Evolutionary conservation across 2,329 filamentous ascomycete species (phyloP).

Genomic region (Colletotrichum chlorophyti): DNA sequence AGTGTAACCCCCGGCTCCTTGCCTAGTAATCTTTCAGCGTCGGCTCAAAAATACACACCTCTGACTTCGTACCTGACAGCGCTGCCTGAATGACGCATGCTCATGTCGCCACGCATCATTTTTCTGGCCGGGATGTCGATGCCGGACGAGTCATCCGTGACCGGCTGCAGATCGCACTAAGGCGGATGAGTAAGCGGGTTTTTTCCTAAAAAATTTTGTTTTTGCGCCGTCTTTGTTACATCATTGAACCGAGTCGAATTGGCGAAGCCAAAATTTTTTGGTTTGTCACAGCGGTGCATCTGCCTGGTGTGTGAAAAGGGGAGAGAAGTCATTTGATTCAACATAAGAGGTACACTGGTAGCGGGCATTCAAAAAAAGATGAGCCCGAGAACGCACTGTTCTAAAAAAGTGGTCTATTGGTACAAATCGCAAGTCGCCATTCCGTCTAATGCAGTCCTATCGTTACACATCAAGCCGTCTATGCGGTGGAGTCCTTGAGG

Average conservation of each 20-base stretch:
- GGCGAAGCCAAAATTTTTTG: not conserved
- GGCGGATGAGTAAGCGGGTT: constrained; percentile 4
- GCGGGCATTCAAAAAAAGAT: constrained; percentile 9
- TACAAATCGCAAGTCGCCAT: constrained; percentile 34
- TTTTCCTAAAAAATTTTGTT: too few relatives aligned
- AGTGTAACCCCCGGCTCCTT: too few relatives aligned
- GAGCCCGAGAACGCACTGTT: constrained; percentile 30
- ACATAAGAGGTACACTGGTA: too few relatives aligned
- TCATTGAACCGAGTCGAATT: constrained; percentile 1
- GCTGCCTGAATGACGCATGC: not conserved
- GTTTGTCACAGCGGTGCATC: too few relatives aligned
- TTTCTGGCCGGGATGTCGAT: constrained; percentile 13
- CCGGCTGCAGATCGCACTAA: not conserved
- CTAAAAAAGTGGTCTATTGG: constrained; percentile 37
- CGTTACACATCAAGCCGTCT: constrained; percentile 47
- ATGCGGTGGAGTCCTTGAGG: constrained; percentile 74
- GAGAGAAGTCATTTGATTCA: constrained; percentile 28
- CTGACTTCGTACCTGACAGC: not conserved
- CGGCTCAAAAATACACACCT: too few relatives aligned
- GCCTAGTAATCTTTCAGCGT: too few relatives aligned
- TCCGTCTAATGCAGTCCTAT: constrained; percentile 38
- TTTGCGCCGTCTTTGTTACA: not conserved
- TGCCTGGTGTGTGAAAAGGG: constrained; percentile 22
- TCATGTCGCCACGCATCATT: not conserved
- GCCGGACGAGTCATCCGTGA: constrained; percentile 14